Conservation (phyloP, 257 asterid species). For the Fraxinus cuspidata region DNA sequence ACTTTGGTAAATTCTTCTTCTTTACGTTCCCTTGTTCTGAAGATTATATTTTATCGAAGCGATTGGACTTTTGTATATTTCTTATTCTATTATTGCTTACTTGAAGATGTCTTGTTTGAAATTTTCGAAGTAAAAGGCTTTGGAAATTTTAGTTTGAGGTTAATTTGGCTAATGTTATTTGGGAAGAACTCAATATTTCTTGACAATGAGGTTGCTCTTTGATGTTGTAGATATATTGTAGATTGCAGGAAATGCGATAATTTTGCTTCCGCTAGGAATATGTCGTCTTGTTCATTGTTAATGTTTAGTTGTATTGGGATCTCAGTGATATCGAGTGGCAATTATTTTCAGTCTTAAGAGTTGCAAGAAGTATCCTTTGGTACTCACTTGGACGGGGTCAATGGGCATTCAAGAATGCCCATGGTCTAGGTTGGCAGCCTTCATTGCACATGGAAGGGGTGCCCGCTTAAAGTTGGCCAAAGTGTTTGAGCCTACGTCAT, state of each 20-base stretch:
- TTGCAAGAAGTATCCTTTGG: no score
- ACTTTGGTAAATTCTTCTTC: constrained; percentile 57
- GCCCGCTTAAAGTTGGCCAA: no score
- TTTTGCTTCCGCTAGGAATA: no score
- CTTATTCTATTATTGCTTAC: no score
- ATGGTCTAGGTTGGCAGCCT: constrained; percentile 39
- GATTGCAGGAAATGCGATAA: no score
- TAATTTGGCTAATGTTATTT: background rate
- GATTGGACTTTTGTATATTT: background rate
- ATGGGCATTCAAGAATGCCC: constrained; percentile 30
- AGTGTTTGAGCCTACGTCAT: no score
- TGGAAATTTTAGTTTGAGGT: no score
- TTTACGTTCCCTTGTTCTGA: background rate
- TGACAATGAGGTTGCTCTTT: background rate
- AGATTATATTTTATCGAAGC: background rate
- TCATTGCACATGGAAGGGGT: constrained; percentile 7
- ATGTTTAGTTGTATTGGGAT: background rate
- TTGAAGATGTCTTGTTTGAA: no score
- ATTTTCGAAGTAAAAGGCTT: no score
- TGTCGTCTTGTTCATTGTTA: background rate
- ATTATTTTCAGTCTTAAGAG: no score
- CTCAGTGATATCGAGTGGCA: background rate
- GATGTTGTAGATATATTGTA: no score
- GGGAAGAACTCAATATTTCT: background rate
- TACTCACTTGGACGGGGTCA: constrained; percentile 50